Evolutionary conservation across 2,329 filamentous ascomycete genomes (phyloP).

Genomic region (Fusarium sp.): DNA sequence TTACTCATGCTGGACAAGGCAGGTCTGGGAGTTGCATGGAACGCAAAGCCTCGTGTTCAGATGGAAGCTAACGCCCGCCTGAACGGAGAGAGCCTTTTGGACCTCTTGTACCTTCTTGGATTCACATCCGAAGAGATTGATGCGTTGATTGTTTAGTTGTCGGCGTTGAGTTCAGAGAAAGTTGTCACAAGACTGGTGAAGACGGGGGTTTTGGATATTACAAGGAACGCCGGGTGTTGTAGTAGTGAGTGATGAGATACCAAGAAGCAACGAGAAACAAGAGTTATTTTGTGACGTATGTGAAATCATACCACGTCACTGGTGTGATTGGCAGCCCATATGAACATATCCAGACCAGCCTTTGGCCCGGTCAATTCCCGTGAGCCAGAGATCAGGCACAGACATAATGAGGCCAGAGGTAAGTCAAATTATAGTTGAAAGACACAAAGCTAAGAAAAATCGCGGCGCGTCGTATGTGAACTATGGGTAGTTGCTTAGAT

Average conservation of each 20-base stretch:
- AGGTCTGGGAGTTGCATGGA: constrained; percentile 82
- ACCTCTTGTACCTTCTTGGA: constrained; percentile 79
- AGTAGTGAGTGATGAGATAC: constrained; percentile 36
- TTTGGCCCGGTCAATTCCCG: neutral
- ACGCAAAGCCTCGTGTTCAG: constrained; percentile 85
- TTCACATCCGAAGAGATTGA: constrained; percentile 70
- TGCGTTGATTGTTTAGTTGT: constrained; percentile 38
- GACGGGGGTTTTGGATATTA: constrained; percentile 23
- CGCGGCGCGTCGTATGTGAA: constrained; percentile 36
- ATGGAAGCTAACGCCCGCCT: constrained; percentile 77
- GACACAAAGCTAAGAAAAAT: constrained; percentile 37
- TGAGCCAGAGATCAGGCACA: neutral
- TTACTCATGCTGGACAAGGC: constrained; percentile 81
- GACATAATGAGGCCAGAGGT: neutral
- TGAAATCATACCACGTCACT: neutral
- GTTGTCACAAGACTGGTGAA: constrained; percentile 7
- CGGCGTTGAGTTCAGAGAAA: constrained; percentile 9
- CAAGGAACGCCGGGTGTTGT: constrained; percentile 30
- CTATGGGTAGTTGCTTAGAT: constrained; percentile 40
- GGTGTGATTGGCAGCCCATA: neutral
- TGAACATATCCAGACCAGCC: neutral
- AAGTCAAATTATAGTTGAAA: constrained; percentile 32
- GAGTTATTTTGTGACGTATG: constrained; percentile 1
- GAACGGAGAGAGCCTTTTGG: constrained; percentile 75
- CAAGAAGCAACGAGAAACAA: constrained; percentile 28